Evolutionary conservation across 306 rosid genomes (phyloP).

Genomic region (Cucurbita maxima): DNA sequence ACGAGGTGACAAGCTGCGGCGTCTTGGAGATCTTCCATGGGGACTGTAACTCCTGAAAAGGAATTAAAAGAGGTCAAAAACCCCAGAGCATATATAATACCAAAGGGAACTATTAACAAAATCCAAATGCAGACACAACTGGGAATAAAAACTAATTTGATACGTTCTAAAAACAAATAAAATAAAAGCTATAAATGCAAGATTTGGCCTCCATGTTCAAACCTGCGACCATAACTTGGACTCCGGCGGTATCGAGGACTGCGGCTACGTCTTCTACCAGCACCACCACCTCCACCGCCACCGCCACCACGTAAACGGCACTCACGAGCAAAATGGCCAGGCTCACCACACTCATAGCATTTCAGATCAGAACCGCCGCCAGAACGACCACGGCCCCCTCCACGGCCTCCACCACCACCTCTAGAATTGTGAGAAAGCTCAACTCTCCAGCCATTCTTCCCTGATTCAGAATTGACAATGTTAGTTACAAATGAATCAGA

Average conservation of each 20-base stretch:
- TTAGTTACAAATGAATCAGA: constrained; percentile 3
- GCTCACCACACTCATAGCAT: constrained; percentile 97
- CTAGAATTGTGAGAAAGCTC: constrained; percentile 97
- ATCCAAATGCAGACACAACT: not conserved
- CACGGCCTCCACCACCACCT: constrained; percentile 60
- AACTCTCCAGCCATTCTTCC: constrained; percentile 97
- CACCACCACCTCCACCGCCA: constrained; percentile 72
- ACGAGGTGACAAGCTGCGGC: constrained; percentile 86
- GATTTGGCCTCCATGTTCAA: not conserved
- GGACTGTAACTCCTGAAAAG: constrained; percentile 83
- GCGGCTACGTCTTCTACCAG: constrained; percentile 91
- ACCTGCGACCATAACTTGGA: constrained; percentile 98
- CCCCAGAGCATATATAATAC: not conserved
- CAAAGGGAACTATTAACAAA: not conserved
- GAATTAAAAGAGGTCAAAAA: constrained; percentile 3
- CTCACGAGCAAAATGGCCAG: constrained; percentile 98
- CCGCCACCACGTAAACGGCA: constrained; percentile 87
- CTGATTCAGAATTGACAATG: constrained; percentile 23
- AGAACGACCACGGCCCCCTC: constrained; percentile 77
- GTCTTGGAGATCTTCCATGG: constrained; percentile 78
- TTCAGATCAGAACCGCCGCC: constrained; percentile 98
- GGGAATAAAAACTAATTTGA: not conserved
- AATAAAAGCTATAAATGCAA: not conserved
- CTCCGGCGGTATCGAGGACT: constrained; percentile 91
- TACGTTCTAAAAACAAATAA: too few relatives aligned